A percentile compares a stretch with the other conserved stretches of the same genome.
These are phyloP conservation scores for Begonia masoniana DNA, from an alignment of 306 rosid species.

Conservation along the genomic window DNA sequence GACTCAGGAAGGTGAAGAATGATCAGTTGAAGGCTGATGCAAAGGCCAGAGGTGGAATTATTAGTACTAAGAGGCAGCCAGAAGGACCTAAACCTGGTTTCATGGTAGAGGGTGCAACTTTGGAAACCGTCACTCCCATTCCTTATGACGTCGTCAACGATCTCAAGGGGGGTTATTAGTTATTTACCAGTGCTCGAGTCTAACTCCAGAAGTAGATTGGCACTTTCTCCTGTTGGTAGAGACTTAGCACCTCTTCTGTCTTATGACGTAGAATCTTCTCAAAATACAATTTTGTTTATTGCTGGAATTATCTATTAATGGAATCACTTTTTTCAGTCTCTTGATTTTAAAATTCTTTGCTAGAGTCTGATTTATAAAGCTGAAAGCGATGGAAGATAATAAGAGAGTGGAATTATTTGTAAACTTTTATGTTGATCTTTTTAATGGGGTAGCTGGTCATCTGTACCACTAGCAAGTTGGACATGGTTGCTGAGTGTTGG, in stretches of 20 bases:
- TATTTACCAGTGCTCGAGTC: neutral
- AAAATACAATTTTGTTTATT: neutral
- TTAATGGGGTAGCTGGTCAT: too few relatives aligned
- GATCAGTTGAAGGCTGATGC: conserved; percentile 14
- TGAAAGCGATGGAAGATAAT: neutral
- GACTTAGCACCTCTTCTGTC: neutral
- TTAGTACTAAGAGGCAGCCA: conserved; percentile 10
- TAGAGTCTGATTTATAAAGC: too few relatives aligned
- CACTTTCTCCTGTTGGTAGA: too few relatives aligned
- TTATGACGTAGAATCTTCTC: neutral
- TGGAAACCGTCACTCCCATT: conserved; percentile 13
- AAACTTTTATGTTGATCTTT: too few relatives aligned
- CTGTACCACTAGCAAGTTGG: too few relatives aligned
- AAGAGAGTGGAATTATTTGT: too few relatives aligned
- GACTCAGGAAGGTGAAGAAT: conserved; percentile 7
- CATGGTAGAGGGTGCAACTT: conserved; percentile 15
- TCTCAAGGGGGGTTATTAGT: conserved; percentile 15
- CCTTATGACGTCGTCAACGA: conserved; percentile 15
- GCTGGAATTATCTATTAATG: neutral
- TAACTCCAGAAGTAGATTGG: too few relatives aligned
- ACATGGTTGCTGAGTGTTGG: too few relatives aligned
- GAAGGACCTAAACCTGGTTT: conserved; percentile 7
- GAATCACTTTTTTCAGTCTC: neutral
- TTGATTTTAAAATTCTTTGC: neutral
- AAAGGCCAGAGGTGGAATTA: conserved; percentile 9